Base-by-base conservation (phyloP, 2,329 filamentous ascomycete genomes). In the Beauveria pseudobassiana region DNA sequence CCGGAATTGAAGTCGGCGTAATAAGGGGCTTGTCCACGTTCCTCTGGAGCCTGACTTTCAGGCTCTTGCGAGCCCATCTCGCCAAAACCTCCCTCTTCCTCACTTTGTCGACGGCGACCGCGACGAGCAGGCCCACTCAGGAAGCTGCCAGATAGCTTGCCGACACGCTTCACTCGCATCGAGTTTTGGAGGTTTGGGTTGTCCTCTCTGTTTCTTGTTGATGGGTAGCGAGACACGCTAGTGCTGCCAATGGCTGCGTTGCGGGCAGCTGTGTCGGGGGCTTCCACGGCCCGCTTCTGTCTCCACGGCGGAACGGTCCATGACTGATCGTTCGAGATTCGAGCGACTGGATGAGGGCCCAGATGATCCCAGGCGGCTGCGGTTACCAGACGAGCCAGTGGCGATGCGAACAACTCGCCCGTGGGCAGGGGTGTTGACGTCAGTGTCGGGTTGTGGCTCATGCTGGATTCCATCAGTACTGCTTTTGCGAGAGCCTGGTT, bases 91-190 rank as follows among this genome's bases (percentile, higher is more conserved):
- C 57, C 82, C 45, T 88, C 86, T 65, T 90, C 87, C 64, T 89
- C 87, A 67, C 87, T 89, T 68, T 82, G 82, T 62, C 85, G 78
- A 65, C 87, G 81, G 64, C 89, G 82, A 28, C 90, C 91, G 66
- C 91, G 82, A 60, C 91, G 84, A 22, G 91, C 89, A 30, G 91
- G 91, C 1, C 89, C 90, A 67, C 89, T 91, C 24, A 95, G 77
- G 66, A 93, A 93, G 63, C 85, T 88, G 1, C 90, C 91, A 2
- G 88, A 84, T 8, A 88, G 80, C 73, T 90, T 90, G 18, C 87
- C 88, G 16, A 91, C 84, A 64, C 90, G 81, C 75, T 93, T 93
- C 63, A 93, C 79, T 5, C 91, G 84, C 80, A 92, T 84, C 0
- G 90, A 91, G 67, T 87, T 87, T 63, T 90, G 89, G 1, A 85